Conservation (phyloP, 176 grass and related monocot genomes). For the Zea luxurians region DNA sequence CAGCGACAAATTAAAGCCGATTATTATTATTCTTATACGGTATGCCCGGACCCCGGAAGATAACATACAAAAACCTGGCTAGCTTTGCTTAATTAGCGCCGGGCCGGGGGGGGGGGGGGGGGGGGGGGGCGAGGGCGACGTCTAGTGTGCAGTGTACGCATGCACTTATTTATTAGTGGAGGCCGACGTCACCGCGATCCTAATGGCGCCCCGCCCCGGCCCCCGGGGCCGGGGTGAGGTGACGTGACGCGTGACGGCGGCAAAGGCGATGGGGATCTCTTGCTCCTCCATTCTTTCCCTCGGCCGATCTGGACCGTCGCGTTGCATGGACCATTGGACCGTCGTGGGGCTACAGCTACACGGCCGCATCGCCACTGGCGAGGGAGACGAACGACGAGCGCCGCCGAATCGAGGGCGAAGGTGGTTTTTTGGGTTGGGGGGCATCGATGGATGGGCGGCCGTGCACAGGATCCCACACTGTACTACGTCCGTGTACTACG, state of each 20-base stretch:
- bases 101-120: neutral
- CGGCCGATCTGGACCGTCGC: neutral
- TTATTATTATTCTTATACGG: conserved; percentile 28
- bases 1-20: neutral
- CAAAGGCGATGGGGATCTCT: too few relatives aligned
- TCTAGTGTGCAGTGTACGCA: neutral
- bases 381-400: neutral
- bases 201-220: too few relatives aligned
- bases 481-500: conserved; percentile 42
- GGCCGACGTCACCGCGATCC: conserved; percentile 28
- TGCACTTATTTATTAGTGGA: conserved; percentile 3
- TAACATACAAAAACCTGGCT: conserved; percentile 19
- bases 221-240: too few relatives aligned
- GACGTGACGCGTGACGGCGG: too few relatives aligned
- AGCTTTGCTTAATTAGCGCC: neutral
- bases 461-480: conserved; percentile 41
- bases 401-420: neutral
- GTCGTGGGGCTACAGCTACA: too few relatives aligned
- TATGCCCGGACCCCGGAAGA: neutral
- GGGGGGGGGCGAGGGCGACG: neutral
- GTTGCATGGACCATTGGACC: too few relatives aligned
- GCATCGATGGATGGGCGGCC: neutral
- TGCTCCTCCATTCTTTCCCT: neutral
- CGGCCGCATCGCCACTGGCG: too few relatives aligned
- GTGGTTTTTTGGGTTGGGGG: too few relatives aligned